Evolutionary conservation across 192 early-diverging fungal genomes (phyloP).

Genomic region (Blastocladiella britannica): DNA sequence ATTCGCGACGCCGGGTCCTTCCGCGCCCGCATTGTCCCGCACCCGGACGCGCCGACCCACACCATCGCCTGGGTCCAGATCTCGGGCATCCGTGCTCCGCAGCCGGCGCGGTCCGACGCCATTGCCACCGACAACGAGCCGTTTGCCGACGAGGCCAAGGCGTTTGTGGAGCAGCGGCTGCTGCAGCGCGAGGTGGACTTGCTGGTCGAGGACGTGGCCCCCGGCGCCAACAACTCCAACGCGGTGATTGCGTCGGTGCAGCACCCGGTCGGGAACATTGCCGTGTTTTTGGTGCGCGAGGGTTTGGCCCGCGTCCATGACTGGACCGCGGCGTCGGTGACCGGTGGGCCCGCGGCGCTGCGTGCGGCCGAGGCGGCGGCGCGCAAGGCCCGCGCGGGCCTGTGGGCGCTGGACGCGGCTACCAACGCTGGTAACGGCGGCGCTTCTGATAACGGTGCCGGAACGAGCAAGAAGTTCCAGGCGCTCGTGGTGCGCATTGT

Average conservation of each 20-base stretch:
- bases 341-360: conserved; percentile 40
- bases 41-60: conserved; percentile 21
- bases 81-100: conserved; percentile 72
- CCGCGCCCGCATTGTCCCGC: conserved; percentile 47
- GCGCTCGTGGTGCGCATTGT: neutral
- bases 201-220: conserved; percentile 49
- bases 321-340: conserved; percentile 60
- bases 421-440: too few relatives aligned
- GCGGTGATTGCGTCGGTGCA: conserved; percentile 45
- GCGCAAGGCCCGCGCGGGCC: neutral
- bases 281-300: conserved; percentile 56
- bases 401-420: too few relatives aligned
- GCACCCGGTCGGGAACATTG: conserved; percentile 80
- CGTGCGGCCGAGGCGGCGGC: conserved; percentile 54
- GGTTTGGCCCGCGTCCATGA: conserved; percentile 75
- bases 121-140: conserved; percentile 59
- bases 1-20: conserved; percentile 79
- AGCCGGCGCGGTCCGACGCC: conserved; percentile 47
- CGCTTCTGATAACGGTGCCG: too few relatives aligned
- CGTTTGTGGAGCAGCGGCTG: conserved; percentile 72
- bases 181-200: conserved; percentile 80
- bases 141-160: conserved; percentile 80
- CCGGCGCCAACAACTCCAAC: conserved; percentile 31
- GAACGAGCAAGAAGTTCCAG: too few relatives aligned
- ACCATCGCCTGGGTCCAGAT: conserved; percentile 57